Conservation (phyloP, 2,329 filamentous ascomycete species). For the Trichothecium sympodiale region DNA sequence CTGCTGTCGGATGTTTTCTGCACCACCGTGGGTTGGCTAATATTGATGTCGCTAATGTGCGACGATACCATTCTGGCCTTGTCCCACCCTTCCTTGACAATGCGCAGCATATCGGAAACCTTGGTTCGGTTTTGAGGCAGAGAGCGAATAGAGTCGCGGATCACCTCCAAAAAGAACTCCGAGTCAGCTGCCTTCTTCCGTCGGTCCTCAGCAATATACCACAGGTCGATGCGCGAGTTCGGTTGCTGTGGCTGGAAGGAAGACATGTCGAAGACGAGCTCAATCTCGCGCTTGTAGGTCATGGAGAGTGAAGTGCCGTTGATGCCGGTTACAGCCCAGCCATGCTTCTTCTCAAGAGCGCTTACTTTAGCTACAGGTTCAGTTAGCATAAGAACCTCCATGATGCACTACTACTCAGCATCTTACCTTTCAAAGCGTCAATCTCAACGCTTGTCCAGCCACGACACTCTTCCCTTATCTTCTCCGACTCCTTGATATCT, state of each 20-base stretch:
- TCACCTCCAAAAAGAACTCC: slow-evolving; percentile 64
- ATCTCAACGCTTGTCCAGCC: slow-evolving; percentile 84
- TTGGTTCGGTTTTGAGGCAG: slow-evolving; percentile 47
- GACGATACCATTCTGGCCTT: slow-evolving; percentile 47
- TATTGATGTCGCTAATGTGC: slow-evolving; percentile 49
- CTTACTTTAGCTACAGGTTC: neutral
- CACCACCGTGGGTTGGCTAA: slow-evolving; percentile 55
- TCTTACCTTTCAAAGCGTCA: slow-evolving; percentile 59
- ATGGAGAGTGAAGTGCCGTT: slow-evolving; percentile 56
- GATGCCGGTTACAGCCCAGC: slow-evolving; percentile 62
- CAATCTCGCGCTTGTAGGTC: slow-evolving; percentile 60
- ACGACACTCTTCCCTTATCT: slow-evolving; percentile 74
- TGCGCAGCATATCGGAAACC: slow-evolving; percentile 44
- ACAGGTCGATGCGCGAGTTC: slow-evolving; percentile 53
- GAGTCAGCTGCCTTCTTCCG: slow-evolving; percentile 52
- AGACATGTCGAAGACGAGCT: slow-evolving; percentile 59
- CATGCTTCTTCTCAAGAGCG: slow-evolving; percentile 13
- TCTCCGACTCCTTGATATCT: slow-evolving; percentile 75
- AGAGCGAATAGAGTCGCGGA: slow-evolving; percentile 55
- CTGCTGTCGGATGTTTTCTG: slow-evolving; percentile 52
- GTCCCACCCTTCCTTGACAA: slow-evolving; percentile 56
- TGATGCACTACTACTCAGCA: too few species aligned
- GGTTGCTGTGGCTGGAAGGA: slow-evolving; percentile 40
- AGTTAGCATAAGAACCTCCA: too few species aligned
- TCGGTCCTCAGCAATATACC: slow-evolving; percentile 53